Base-by-base conservation (phyloP, 208 protist genomes). In the Trypanosoma lewisi region DNA sequence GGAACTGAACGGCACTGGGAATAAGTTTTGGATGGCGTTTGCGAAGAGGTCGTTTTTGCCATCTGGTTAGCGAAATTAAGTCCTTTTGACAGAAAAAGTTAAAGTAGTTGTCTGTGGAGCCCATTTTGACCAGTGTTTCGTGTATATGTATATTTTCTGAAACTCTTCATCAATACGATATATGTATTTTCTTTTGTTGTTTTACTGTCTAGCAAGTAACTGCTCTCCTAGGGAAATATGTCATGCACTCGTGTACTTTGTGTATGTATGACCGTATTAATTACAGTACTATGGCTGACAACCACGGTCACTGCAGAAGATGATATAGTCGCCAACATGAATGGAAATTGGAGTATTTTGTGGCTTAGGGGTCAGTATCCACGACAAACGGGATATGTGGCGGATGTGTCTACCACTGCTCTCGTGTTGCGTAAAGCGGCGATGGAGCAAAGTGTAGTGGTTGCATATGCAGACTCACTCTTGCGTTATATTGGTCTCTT, bases 21-120 rank as follows among this genome's bases (percentile, higher is more conserved):
- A 49, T 34, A 77, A 73, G 57, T 77, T 77, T 34, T 77, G 71
- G 71, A 60, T 77, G 57, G 21, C 56, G 3, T 77, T 71, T 62
- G 63, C 56, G 9, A 64, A 73, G 52, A 41, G 62, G 27, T 30
- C 61, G 0, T 73, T 77, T 50, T 62, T 77, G 37, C 4, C 48
- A 21, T 47, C 41, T 51, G 39, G 36, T 34, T 72, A 65, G 48
- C 17, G 63, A 34, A 2, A 55, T 17, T 28, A 2, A 39, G 34
- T 39, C n/a, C n/a, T n/a, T n/a, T n/a, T n/a, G n/a, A n/a, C n/a
- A n/a, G n/a, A n/a, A n/a, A n/a, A n/a, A n/a, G n/a, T 28, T 3
- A 57, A 23, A 3, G 28, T 23, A 51, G 47, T 51, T n/a, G n/a
- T 51, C n/a, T n/a, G n/a, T 5, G 27, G 30, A 28, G 21, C 31